Base-by-base conservation (phyloP, 345 rosid species). In the Salix koriyanagi region DNA sequence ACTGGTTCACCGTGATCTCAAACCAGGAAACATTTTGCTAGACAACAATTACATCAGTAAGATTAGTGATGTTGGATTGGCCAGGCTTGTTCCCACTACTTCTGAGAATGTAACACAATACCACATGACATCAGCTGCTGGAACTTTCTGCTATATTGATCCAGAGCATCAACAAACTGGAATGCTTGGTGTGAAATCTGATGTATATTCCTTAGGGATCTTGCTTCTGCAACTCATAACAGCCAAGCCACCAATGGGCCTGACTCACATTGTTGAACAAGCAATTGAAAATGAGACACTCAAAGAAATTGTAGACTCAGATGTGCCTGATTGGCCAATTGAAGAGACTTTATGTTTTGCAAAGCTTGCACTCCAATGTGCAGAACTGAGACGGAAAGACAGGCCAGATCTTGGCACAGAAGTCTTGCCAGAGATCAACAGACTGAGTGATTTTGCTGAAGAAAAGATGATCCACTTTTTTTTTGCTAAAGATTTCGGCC, bases 81-180 rank as follows among this genome's bases (percentile, higher is more conserved):
- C 98, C 13, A 86, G 87, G 84, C 89, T 95, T 58, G 96, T 95
- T 15, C 98, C 99, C 30, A 90, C 90, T 9, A 81, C 86, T 26
- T 92, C 97, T 3, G 98, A 93, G 82, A 93, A 84, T 65, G 89
- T 85, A 41, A 90, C 99, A 0, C 97, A 93, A 70, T 90, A 69
- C 76, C 89, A 78, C 74, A 76, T 91, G 81, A 89, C 97, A 6
- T 87, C 98, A 36, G 76, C 98, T 0, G 98, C 98, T 1, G 99
- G 99, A 62, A 95, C 97, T 6, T 90, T 93, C 83, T 90, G 97
- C 83, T 95, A 91, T 73, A 95, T 95, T 4, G 99, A 95, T 58
- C 99, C 98, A 0, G 99, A 95, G 81, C 90, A 95, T 80, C 99
- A 95, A 73, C 98, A 93, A 83, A 93, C 99, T 0, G 99, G 99